Conservation (phyloP, 495 filamentous ascomycete genomes). For the Trichoderma erinaceum region DNA sequence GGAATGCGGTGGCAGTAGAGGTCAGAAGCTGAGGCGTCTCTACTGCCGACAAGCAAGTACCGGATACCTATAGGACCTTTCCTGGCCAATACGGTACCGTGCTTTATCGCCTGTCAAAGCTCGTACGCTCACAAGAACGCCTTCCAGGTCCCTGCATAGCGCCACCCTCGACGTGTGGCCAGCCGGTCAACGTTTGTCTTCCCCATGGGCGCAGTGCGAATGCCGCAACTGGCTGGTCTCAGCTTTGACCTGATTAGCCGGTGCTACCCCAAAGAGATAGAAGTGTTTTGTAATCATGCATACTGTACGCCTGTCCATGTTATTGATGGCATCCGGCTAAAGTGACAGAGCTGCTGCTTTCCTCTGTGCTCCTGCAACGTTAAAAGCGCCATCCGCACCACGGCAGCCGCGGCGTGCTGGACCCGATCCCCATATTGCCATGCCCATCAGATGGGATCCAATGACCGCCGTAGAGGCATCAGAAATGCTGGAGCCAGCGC, state of each 20-base stretch:
- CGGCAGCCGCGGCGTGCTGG: not conserved
- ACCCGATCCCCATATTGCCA: not conserved
- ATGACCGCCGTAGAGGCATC: not conserved
- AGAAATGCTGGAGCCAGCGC: constrained; percentile 6
- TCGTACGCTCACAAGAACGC: not conserved
- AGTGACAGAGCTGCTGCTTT: too few relatives aligned
- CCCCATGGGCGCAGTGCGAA: not conserved
- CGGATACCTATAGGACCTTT: too few relatives aligned
- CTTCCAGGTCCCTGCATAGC: not conserved
- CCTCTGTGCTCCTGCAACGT: not conserved
- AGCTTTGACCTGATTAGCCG: not conserved
- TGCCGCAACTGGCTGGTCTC: not conserved
- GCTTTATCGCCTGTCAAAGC: too few relatives aligned
- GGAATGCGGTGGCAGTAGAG: too few relatives aligned
- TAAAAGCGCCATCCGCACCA: not conserved
- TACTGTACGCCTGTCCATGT: not conserved
- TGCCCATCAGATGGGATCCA: not conserved
- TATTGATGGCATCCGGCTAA: not conserved
- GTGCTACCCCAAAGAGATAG: not conserved
- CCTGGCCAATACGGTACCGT: not conserved
- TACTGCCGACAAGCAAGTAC: too few relatives aligned
- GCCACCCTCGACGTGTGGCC: not conserved
- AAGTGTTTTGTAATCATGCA: not conserved
- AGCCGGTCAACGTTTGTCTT: not conserved
- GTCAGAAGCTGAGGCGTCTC: too few relatives aligned